phyloP scores from a whole-genome alignment of 495 filamentous ascomycete genomes.

The Penicillium psychrofluorescens region DNA sequence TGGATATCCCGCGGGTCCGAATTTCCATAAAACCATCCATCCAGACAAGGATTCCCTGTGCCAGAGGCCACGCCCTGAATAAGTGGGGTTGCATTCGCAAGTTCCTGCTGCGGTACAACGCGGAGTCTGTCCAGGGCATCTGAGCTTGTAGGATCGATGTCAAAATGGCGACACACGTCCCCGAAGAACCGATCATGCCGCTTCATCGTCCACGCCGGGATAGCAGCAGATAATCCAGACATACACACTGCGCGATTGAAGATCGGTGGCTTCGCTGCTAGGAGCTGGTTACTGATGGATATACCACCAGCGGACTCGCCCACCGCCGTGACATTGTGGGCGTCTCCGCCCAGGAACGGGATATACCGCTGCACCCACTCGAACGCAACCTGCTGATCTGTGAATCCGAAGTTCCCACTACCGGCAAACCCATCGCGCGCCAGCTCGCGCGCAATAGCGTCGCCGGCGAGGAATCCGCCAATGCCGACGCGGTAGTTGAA shows the following conservation, averaged over 20 bases:
- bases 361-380: slow-evolving; percentile 39
- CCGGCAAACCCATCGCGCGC: slow-evolving; percentile 13
- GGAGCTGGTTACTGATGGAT: slow-evolving; percentile 54
- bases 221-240: slow-evolving; percentile 16
- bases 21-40: slow-evolving; percentile 21
- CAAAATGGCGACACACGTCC: slow-evolving; percentile 15
- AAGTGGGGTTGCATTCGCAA: slow-evolving; percentile 18
- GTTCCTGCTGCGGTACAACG: slow-evolving; percentile 17
- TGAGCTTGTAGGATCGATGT: slow-evolving; percentile 5
- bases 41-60: slow-evolving; percentile 23
- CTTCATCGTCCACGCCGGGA: slow-evolving; percentile 17
- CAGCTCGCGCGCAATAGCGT: slow-evolving; percentile 12
- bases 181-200: slow-evolving; percentile 17
- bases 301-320: slow-evolving; percentile 60
- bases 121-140: slow-evolving; percentile 14
- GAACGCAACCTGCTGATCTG: slow-evolving; percentile 23
- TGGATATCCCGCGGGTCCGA: slow-evolving; percentile 11
- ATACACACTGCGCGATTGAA: slow-evolving; percentile 23
- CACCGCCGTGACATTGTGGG: slow-evolving; percentile 53
- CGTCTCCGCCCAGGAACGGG: slow-evolving; percentile 53
- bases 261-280: slow-evolving; percentile 6
- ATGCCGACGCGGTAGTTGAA: slow-evolving; percentile 26
- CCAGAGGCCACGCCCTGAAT: slow-evolving; percentile 19
- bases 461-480: slow-evolving; percentile 20
- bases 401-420: slow-evolving; percentile 25